phyloP scores from a whole-genome alignment of 495 filamentous ascomycete genomes.

The Neohortaea acidophila region DNA sequence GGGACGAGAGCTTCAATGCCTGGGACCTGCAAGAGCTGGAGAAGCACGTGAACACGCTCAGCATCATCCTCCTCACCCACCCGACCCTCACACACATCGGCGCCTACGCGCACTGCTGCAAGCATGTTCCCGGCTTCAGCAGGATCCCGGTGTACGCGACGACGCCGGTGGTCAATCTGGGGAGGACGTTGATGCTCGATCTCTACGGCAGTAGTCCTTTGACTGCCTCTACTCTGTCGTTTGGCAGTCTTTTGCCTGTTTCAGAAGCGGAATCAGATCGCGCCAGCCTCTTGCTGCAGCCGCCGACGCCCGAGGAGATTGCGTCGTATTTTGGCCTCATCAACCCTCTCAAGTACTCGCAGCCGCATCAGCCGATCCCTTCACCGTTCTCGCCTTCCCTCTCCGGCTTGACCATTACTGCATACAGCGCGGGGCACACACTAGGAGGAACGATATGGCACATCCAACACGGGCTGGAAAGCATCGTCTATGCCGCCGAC shows the following conservation, averaged over 20 bases:
- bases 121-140: constrained; percentile 79
- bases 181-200: constrained; percentile 79
- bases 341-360: constrained; percentile 88
- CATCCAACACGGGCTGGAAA: constrained; percentile 91
- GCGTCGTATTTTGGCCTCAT: constrained; percentile 85
- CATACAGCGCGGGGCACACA: constrained; percentile 91
- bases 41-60: constrained; percentile 82
- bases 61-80: constrained; percentile 87
- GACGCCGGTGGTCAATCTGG: constrained; percentile 78
- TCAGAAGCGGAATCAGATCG: constrained; percentile 10
- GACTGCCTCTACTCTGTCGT: constrained; percentile 63
- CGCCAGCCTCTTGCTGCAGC: constrained; percentile 54
- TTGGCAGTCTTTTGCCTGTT: constrained; percentile 27
- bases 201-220: constrained; percentile 80
- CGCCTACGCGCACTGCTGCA: constrained; percentile 93
- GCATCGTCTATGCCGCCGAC: constrained; percentile 91
- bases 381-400: constrained; percentile 78
- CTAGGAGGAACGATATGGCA: constrained; percentile 98
- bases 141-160: constrained; percentile 95
- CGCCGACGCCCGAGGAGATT: constrained; percentile 76
- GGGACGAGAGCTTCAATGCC: constrained; percentile 80
- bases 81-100: constrained; percentile 80
- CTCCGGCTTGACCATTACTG: constrained; percentile 86
- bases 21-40: constrained; percentile 71
- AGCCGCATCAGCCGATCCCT: constrained; percentile 73